Evolutionary conservation across 768 basidiomycete species (phyloP), one percentile per base, ranked within the genome.

Genomic region (Ramaria rubella): DNA sequence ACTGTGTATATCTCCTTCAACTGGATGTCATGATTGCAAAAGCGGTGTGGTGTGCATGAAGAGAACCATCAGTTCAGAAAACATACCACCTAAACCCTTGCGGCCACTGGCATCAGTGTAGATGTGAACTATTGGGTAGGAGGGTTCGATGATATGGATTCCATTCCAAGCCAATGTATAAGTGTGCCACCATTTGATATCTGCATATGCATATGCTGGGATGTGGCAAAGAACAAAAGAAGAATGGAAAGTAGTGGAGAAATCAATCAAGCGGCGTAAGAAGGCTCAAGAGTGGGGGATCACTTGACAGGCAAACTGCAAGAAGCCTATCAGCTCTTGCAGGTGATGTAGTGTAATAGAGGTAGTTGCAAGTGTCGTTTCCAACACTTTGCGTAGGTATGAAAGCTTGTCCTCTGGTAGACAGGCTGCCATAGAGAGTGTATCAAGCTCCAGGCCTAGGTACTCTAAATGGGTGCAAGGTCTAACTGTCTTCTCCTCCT

Each of bases 241-340:
- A 1, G 68, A 63, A 0, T 49, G 29, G 58, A 71, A 72, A 4
- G 59, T 63, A 4, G 59, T 44, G 0, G 65, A 64, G 58, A 73
- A 73, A 27, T 70, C 59, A 48, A 63, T 60, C n/a, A 73, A 56
- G 8, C 63, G 55, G 5, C 65, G 63, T 12, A 73, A 53, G 53
- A 69, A 73, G 0, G 69, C 44, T 1, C 64, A 60, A 0, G 67
- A 67, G 8, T 34, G 48, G 0, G 70, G 72, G 27, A 73, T 67
- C 15, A 75, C 72, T 43, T 70, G 69, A 0, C 67, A 67, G 1
- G 62, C 50, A 51, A 75, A 75, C 43, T 69, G 66, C 1, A 75
- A 64, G 58, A 60, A 70, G 5, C 72, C 71, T 1, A 59, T 61
- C 1, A 73, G 65, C 43, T 69, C 63, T 55, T 73, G 65, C 2